Base-by-base conservation (phyloP, 306 rosid genomes). In the Quercus alba region DNA sequence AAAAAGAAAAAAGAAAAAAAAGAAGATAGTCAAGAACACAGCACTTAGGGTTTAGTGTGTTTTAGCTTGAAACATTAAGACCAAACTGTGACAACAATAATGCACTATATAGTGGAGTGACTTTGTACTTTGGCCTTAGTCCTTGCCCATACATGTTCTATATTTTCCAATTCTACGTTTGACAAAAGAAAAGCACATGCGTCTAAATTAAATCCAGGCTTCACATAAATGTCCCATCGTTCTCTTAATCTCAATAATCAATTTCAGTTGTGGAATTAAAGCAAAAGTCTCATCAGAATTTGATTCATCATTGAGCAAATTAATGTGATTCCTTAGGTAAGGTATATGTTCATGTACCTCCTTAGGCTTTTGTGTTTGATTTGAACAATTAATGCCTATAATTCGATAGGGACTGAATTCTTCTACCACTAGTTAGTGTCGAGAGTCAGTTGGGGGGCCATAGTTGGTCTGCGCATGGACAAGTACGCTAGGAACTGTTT, bases 341-440 rank as follows among this genome's bases (percentile, higher is more conserved):
- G 25, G 77, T 51, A 70, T 71, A 59, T 59, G 38, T 76, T 56
- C 49, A 15, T 11, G 30, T 3, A 78, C 5, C 25, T 21, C 3
- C 2, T 31, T 63, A 76, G 21, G 51, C 70, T 62, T 20, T 18
- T 8, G 51, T 49, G 54, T 13, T 9, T 33, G 66, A 30, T 77
- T 25, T 49, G 35, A 52, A 51, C 49, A 73, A 35, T 62, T 10
- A 20, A 67, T 33, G 58, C 76, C 78, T 2, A 25, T 76, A 9
- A 15, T 6, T 73, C n/a, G 82, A 77, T 17, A n/a, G 74, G 19
- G 82, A 77, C 82, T 26, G 17, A 52, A 77, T 67, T 77, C 75
- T 38, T 41, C 69, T 19, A 17, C 77, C 87, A 84, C 85, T 81
- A 73, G 17, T 52, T 17, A n/a, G 55, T 73, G 74, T 80, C 75